Evolutionary conservation across 106 monocot species (phyloP).

Genomic region (Allium fistulosum): DNA sequence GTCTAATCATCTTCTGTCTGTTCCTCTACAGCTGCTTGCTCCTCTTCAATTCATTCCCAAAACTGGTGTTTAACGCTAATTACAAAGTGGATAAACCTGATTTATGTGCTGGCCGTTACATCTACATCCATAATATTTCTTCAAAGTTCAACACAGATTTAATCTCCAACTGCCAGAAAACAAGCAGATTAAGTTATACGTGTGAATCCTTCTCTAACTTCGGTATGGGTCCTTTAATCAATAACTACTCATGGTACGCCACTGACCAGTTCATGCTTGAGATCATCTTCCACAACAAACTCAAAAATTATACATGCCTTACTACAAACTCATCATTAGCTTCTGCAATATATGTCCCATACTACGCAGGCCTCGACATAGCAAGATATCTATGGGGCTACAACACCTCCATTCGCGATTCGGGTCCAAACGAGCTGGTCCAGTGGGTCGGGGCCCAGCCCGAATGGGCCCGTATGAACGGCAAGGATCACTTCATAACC

Average conservation of each 20-base stretch:
- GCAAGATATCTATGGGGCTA: conserved; percentile 54
- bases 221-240: conserved; percentile 64
- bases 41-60: too few relatives aligned
- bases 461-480: conserved; percentile 11
- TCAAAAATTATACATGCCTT: conserved; percentile 59
- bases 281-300: conserved; percentile 65
- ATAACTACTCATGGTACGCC: conserved; percentile 44
- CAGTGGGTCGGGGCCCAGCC: conserved; percentile 15
- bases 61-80: too few relatives aligned
- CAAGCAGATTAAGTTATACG: conserved; percentile 69
- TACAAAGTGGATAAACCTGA: conserved; percentile 9
- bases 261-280: conserved; percentile 91
- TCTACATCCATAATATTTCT: conserved; percentile 68
- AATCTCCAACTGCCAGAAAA: conserved; percentile 42
- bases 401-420: conserved; percentile 28
- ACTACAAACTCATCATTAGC: conserved; percentile 41
- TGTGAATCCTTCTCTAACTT: conserved; percentile 62
- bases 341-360: conserved; percentile 77
- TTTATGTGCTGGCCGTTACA: conserved; percentile 65
- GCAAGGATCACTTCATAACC: conserved; percentile 23
- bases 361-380: conserved; percentile 81
- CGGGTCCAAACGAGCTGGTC: conserved; percentile 4
- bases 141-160: conserved; percentile 60
- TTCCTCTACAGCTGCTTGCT: too few relatives aligned
- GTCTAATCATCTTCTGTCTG: too few relatives aligned